Percentiles rank a stretch among this genome's conserved stretches.
Conservation (phyloP, 345 rosid species). For the Sisymbrium altissimum region DNA sequence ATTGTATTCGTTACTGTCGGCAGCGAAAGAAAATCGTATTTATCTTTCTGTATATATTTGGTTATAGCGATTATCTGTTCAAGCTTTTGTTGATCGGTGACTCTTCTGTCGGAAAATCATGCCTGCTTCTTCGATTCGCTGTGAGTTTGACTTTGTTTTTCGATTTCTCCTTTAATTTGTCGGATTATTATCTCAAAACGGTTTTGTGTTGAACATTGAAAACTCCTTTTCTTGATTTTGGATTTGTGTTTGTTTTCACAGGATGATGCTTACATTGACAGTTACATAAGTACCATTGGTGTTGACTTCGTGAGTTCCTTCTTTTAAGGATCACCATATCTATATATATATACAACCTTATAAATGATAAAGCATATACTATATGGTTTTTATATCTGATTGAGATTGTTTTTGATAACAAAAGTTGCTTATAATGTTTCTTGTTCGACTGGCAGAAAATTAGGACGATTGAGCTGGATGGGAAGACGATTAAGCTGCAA, state of each 20-base stretch:
- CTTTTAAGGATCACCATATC: not conserved
- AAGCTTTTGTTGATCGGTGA: slow-evolving; percentile 81
- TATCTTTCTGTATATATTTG: no score
- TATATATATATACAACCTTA: not conserved
- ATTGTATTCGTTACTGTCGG: no score
- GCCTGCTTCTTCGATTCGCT: slow-evolving; percentile 76
- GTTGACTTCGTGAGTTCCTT: slow-evolving; percentile 70
- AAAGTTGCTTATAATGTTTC: not conserved
- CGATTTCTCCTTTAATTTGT: not conserved
- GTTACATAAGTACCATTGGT: slow-evolving; percentile 85
- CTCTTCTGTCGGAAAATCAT: slow-evolving; percentile 82
- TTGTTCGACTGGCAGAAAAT: slow-evolving; percentile 47
- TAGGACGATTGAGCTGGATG: slow-evolving; percentile 74
- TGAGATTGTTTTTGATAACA: not conserved
- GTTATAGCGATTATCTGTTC: slow-evolving; percentile 47
- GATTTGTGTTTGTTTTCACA: slow-evolving; percentile 15
- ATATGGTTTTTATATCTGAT: not conserved
- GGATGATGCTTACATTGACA: slow-evolving; percentile 88
- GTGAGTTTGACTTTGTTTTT: slow-evolving; percentile 36
- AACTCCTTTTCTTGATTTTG: not conserved
- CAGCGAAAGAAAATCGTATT: no score
- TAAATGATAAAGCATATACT: not conserved
- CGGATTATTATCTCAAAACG: not conserved
- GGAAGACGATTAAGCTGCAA: slow-evolving; percentile 76
- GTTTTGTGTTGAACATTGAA: not conserved